phyloP scores from a whole-genome alignment of 1,139 yeast species.

The Taphrina populina region DNA sequence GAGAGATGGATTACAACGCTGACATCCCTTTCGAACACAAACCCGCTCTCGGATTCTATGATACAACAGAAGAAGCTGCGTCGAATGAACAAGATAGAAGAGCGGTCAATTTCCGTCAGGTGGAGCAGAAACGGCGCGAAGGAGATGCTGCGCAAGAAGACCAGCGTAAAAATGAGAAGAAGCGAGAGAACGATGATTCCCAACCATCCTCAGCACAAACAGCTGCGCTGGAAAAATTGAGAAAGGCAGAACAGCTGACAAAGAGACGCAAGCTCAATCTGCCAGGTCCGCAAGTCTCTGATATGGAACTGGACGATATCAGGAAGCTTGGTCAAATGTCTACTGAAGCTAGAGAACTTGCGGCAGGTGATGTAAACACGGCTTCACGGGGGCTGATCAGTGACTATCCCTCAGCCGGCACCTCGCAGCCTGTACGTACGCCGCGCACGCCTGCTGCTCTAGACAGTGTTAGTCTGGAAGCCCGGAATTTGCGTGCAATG shows the following conservation, averaged over 20 bases:
- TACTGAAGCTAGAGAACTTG: slow-evolving; percentile 31
- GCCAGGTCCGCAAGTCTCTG: slow-evolving; percentile 54
- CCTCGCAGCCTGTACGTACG: slow-evolving; percentile 31
- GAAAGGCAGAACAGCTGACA: slow-evolving; percentile 47
- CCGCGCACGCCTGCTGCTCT: slow-evolving; percentile 37
- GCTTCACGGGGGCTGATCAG: slow-evolving; percentile 34
- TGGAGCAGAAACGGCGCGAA: slow-evolving; percentile 53
- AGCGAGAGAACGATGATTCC: slow-evolving; percentile 43
- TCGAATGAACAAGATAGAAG: slow-evolving; percentile 43
- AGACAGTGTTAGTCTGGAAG: slow-evolving; percentile 42
- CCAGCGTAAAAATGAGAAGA: slow-evolving; percentile 44
- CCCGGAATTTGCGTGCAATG: slow-evolving; percentile 42
- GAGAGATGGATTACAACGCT: slow-evolving; percentile 69
- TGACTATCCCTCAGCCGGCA: slow-evolving; percentile 28
- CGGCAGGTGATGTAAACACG: slow-evolving; percentile 40
- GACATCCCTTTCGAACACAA: slow-evolving; percentile 77
- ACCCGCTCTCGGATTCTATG: slow-evolving; percentile 72
- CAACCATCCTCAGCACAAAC: slow-evolving; percentile 47
- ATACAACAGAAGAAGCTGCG: slow-evolving; percentile 57
- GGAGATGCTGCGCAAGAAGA: slow-evolving; percentile 44
- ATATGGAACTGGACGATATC: slow-evolving; percentile 45
- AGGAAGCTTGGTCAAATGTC: slow-evolving; percentile 43
- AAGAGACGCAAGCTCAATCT: slow-evolving; percentile 59
- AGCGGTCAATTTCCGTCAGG: slow-evolving; percentile 52
- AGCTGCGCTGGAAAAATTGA: slow-evolving; percentile 44